phyloP scores from a whole-genome alignment of 352 stramenopile genomes.

The Plasmopara halstedii region DNA sequence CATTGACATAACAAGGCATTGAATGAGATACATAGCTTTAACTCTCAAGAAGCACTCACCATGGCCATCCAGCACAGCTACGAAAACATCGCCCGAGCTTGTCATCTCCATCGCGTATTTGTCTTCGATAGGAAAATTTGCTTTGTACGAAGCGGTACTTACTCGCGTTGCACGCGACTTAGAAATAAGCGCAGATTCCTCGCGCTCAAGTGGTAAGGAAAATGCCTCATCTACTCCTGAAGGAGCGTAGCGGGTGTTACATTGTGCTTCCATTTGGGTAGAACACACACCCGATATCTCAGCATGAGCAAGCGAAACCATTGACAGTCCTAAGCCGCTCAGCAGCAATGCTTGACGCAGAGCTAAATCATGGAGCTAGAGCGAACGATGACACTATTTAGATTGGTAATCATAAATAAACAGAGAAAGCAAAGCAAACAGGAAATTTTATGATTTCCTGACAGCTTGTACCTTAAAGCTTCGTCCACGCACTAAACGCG shows the following conservation, averaged over 20 bases:
- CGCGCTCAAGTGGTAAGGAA: conserved; percentile 44
- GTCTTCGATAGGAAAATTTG: conserved; percentile 75
- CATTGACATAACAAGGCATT: neutral
- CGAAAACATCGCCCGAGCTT: conserved; percentile 73
- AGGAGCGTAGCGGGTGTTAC: conserved; percentile 44
- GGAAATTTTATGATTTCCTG: neutral
- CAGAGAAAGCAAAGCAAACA: neutral
- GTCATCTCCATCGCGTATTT: conserved; percentile 70
- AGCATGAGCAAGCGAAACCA: conserved; percentile 29
- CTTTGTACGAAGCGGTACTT: conserved; percentile 56
- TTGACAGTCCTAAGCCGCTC: conserved; percentile 40
- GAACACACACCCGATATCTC: conserved; percentile 14
- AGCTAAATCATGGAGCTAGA: conserved; percentile 17
- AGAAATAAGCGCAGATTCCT: conserved; percentile 34
- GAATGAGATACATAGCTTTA: neutral
- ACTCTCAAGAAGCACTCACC: conserved; percentile 28
- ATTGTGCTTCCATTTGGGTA: conserved; percentile 33
- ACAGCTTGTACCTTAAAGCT: conserved; percentile 22
- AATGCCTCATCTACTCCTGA: conserved; percentile 36
- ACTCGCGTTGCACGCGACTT: conserved; percentile 41
- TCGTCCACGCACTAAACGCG: conserved; percentile 18
- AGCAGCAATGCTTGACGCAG: conserved; percentile 43
- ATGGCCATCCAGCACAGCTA: conserved; percentile 86
- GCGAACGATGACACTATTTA: conserved; percentile 1
- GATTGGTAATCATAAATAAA: conserved; percentile 1